Base-by-base conservation (phyloP, 2,329 filamentous ascomycete species). In the Madurella mycetomatis region DNA sequence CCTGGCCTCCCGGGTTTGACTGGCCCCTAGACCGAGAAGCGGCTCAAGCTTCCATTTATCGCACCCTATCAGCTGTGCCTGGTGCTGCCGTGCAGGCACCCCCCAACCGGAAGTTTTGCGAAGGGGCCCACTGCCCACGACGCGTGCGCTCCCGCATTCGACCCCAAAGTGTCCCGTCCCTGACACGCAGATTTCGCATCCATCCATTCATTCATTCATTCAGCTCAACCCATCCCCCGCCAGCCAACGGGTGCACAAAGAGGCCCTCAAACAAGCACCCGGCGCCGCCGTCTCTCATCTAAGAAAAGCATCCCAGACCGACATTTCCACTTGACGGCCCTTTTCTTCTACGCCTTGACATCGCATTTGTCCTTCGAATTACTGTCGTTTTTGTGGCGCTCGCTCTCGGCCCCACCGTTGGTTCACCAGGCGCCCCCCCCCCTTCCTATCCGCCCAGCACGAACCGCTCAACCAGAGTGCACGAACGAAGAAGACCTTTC, bases 21-120 rank as follows among this genome's bases (percentile, higher is more conserved):
- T 55, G 53, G 53, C 41, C 41, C 49, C 53, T 42, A 41, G 39
- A 47, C 41, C n/a, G 5, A 43, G 15, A 37, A 4, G 53, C 47
- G 47, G 47, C 53, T 55, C 42, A 55, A 40, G 50, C 52, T 41
- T 48, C 48, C 48, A 51, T 51, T 51, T 43, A 32, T 49, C 47
- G 40, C 52, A 41, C 43, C 25, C 25, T 25, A 25, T 25, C 25
- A 25, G 25, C 25, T 25, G 25, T 25, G 25, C 7, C 25, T 9
- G 34, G 34, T 9, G 34, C 34, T 37, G 25, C 25, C 25, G 25
- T 25, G 25, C 25, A 37, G 45, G 57, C 49, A 30, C 34, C 43
- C 34, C 53, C 58, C 56, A 59, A 54, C 55, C 58, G 56, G 58
- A 57, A 60, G 52, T 51, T 62, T 62, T 61, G 55, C 41, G 13